Evolutionary conservation across 2,329 filamentous ascomycete genomes (phyloP).

Genomic region (Penicillium sp.): DNA sequence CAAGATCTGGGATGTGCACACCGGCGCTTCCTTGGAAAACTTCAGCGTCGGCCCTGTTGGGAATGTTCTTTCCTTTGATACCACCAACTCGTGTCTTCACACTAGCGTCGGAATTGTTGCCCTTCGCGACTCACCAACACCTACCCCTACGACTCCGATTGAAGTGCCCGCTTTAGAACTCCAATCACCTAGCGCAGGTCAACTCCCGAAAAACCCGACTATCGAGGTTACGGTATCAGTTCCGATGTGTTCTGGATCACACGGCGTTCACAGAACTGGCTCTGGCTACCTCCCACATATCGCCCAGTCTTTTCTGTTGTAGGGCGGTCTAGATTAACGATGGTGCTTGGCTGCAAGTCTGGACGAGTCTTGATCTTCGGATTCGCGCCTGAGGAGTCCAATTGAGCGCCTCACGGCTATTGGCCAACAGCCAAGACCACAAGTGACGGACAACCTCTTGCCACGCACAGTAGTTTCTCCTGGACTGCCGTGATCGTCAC

Average conservation of each 20-base stretch:
- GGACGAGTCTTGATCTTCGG: neutral
- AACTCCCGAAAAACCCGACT: neutral
- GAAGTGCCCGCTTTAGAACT: neutral
- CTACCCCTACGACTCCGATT: neutral
- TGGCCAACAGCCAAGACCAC: neutral
- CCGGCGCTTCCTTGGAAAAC: neutral
- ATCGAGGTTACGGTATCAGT: constrained; percentile 1
- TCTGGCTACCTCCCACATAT: constrained; percentile 1
- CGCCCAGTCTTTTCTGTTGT: neutral
- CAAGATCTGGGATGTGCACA: neutral
- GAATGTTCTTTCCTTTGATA: neutral
- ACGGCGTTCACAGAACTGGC: neutral
- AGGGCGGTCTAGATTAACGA: neutral
- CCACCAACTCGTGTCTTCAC: neutral
- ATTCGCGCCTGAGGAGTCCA: neutral
- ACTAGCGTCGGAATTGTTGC: neutral
- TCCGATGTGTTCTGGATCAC: neutral
- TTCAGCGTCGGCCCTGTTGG: neutral
- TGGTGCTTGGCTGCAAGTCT: constrained; percentile 1
- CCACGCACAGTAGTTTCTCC: too few species aligned
- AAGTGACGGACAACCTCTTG: too few species aligned
- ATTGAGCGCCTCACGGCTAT: neutral
- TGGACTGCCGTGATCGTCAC: too few species aligned
- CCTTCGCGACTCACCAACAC: neutral
- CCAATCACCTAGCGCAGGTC: neutral